phyloP scores from a whole-genome alignment of 2,329 filamentous ascomycete genomes.

The Talaromyces marneffei region DNA sequence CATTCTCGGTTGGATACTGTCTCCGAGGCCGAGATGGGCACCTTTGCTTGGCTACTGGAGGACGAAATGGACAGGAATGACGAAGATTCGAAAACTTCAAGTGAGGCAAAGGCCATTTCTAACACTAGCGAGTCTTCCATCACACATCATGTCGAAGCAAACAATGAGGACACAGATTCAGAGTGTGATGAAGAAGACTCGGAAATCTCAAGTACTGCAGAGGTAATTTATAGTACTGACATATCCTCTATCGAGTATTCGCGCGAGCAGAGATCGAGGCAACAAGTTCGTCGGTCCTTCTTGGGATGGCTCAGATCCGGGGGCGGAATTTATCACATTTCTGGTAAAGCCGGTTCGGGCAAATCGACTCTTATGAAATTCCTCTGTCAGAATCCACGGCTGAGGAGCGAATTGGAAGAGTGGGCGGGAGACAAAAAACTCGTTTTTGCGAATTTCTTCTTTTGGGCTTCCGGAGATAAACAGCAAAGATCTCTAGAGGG shows the following conservation, averaged over 20 bases:
- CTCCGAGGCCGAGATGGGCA: slow-evolving; percentile 16
- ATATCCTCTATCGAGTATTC: not conserved
- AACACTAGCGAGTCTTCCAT: not conserved
- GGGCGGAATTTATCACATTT: slow-evolving; percentile 33
- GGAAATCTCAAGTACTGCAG: not conserved
- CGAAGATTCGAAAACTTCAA: not conserved
- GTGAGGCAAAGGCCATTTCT: not conserved
- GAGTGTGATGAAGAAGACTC: not conserved
- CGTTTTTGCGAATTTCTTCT: slow-evolving; percentile 35
- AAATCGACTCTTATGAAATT: slow-evolving; percentile 48
- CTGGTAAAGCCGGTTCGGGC: slow-evolving; percentile 44
- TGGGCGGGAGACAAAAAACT: slow-evolving; percentile 32
- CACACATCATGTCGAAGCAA: not conserved
- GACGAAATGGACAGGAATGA: not conserved
- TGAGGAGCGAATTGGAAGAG: slow-evolving; percentile 22
- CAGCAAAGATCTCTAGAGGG: slow-evolving; percentile 40
- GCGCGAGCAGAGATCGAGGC: not conserved
- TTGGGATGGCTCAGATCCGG: slow-evolving; percentile 23
- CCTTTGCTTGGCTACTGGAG: slow-evolving; percentile 21
- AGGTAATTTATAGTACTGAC: not conserved
- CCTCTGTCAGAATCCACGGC: slow-evolving; percentile 26
- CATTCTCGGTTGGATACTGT: slow-evolving; percentile 17
- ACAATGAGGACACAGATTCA: not conserved
- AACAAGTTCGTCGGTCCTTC: slow-evolving; percentile 10
- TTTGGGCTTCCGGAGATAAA: slow-evolving; percentile 36